These are phyloP conservation scores for Spongispora temasekensis DNA, from an alignment of 1,284 basidiomycete species.

Conservation along the genomic window DNA sequence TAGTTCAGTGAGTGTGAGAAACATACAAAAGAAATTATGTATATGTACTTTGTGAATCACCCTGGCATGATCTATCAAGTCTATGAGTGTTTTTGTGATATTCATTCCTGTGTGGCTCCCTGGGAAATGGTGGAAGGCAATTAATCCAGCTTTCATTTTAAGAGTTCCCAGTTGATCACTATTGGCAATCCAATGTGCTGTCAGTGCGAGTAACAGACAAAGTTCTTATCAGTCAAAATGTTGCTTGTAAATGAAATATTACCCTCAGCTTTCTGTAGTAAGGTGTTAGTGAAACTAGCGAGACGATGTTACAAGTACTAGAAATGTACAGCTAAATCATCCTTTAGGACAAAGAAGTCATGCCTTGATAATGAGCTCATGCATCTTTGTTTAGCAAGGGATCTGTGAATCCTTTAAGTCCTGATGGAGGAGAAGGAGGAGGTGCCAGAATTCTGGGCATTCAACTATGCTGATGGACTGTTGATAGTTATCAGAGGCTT, in stretches of 20 bases:
- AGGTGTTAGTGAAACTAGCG: neutral
- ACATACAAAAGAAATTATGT: neutral
- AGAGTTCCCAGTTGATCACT: neutral
- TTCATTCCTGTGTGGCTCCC: neutral
- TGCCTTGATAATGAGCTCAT: neutral
- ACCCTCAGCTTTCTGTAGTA: neutral
- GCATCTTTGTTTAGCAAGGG: neutral
- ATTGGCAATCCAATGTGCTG: neutral
- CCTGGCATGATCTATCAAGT: neutral
- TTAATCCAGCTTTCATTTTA: neutral
- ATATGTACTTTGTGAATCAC: neutral
- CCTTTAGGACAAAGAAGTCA: neutral
- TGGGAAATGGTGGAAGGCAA: neutral
- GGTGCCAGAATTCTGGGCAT: neutral
- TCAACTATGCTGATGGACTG: neutral
- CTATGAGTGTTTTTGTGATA: neutral
- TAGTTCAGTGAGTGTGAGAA: neutral
- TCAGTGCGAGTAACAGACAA: neutral
- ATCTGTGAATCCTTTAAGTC: neutral
- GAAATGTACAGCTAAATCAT: neutral
- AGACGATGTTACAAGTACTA: neutral
- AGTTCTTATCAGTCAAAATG: neutral
- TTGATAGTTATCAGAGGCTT: neutral
- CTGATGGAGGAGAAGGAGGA: neutral
- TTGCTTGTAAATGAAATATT: neutral